These are phyloP conservation scores for Penicillium lagena DNA, from an alignment of 495 filamentous ascomycete species.

Conservation along the genomic window DNA sequence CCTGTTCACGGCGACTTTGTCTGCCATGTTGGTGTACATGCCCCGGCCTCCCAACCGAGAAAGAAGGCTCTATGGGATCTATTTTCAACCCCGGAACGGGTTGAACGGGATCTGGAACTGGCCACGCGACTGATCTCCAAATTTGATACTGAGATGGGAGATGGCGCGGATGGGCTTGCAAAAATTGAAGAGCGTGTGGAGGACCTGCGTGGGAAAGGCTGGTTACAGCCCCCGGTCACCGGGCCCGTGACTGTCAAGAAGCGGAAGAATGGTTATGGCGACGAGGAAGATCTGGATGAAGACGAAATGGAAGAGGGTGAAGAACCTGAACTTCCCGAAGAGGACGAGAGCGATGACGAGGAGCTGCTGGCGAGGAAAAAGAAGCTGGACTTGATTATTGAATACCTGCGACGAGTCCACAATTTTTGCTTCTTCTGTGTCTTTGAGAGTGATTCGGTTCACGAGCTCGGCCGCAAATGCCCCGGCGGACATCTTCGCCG, in stretches of 20 bases:
- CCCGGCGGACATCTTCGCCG: slow-evolving; percentile 93
- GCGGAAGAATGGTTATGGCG: slow-evolving; percentile 45
- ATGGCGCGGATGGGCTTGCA: slow-evolving; percentile 56
- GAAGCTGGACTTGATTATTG: slow-evolving; percentile 89
- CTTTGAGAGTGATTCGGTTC: slow-evolving; percentile 94
- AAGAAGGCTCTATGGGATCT: slow-evolving; percentile 98
- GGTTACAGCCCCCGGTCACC: slow-evolving; percentile 61
- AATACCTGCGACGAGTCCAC: slow-evolving; percentile 93
- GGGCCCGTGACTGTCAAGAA: slow-evolving; percentile 54
- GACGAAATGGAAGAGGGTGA: slow-evolving; percentile 66
- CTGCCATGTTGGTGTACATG: slow-evolving; percentile 94
- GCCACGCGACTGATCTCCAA: slow-evolving; percentile 68
- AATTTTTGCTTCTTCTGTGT: slow-evolving; percentile 99
- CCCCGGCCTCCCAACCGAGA: slow-evolving; percentile 73
- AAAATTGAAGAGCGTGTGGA: slow-evolving; percentile 86
- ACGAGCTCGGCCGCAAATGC: slow-evolving; percentile 91
- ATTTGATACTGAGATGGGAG: slow-evolving; percentile 73
- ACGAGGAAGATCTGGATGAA: slow-evolving; percentile 63
- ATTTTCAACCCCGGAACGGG: slow-evolving; percentile 82
- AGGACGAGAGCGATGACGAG: slow-evolving; percentile 82
- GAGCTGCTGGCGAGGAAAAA: slow-evolving; percentile 92
- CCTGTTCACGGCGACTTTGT: slow-evolving; percentile 89
- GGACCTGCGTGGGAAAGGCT: slow-evolving; percentile 63
- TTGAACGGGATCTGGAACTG: slow-evolving; percentile 77
- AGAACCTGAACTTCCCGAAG: slow-evolving; percentile 66